These are phyloP conservation scores for Penicillium herquei DNA, from an alignment of 495 filamentous ascomycete genomes.

Conservation along the genomic window DNA sequence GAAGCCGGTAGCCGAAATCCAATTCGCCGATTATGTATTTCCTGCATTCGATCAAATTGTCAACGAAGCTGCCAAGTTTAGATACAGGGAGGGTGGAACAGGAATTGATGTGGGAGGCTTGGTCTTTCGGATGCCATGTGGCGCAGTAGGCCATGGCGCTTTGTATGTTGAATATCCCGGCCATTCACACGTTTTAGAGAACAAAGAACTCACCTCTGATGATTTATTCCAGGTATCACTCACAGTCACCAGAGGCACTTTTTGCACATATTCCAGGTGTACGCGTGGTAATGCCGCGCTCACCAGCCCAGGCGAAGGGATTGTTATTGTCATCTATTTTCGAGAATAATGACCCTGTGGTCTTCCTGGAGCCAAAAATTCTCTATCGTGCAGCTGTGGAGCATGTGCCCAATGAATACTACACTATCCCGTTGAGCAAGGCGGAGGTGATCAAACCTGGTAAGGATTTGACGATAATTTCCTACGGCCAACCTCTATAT, in stretches of 20 bases:
- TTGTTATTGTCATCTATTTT: conserved; percentile 77
- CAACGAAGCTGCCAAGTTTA: conserved; percentile 92
- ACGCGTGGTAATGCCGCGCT: conserved; percentile 85
- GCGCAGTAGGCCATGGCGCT: conserved; percentile 92
- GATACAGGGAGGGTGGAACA: conserved; percentile 78
- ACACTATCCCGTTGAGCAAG: conserved; percentile 81
- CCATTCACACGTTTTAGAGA: conserved; percentile 65
- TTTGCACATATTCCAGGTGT: conserved; percentile 93
- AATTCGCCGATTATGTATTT: conserved; percentile 97
- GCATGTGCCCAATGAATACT: conserved; percentile 81
- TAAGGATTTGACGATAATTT: conserved; percentile 80
- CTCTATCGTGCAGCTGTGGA: conserved; percentile 94
- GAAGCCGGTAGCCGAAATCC: conserved; percentile 92
- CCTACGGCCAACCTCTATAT: conserved; percentile 91
- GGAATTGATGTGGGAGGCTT: conserved; percentile 71
- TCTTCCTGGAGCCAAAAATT: conserved; percentile 97
- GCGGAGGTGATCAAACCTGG: conserved; percentile 87
- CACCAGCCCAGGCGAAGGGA: conserved; percentile 89
- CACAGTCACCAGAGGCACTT: conserved; percentile 87
- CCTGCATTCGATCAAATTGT: conserved; percentile 97
- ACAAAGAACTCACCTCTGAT: conserved; percentile 43
- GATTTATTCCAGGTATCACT: conserved; percentile 90
- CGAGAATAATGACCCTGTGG: conserved; percentile 79
- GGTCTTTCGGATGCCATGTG: conserved; percentile 91
- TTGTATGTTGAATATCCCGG: conserved; percentile 50